A percentile compares a stretch with the other conserved stretches of the same genome.
phyloP scores from a whole-genome alignment of 345 rosid genomes.

The Raphanus raphanistrum region DNA sequence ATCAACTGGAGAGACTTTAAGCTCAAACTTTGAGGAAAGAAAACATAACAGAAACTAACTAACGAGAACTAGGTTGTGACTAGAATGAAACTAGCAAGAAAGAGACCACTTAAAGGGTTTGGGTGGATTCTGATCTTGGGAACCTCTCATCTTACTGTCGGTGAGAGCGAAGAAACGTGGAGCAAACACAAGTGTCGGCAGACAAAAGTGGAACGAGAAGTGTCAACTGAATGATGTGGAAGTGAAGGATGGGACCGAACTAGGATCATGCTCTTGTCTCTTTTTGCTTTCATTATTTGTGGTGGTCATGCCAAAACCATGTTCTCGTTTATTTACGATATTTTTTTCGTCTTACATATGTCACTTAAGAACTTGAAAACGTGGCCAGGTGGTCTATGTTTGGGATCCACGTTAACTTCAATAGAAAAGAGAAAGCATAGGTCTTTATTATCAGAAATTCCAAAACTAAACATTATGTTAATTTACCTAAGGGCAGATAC shows the following conservation, averaged over 20 bases:
- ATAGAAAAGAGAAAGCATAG: background rate
- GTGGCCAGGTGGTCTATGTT: background rate
- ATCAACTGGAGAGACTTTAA: background rate
- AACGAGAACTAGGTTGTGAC: conserved; percentile 23
- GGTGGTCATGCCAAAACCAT: conserved; percentile 3
- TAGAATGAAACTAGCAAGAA: background rate
- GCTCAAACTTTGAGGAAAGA: conserved; percentile 6
- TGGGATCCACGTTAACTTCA: background rate
- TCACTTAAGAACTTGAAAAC: background rate
- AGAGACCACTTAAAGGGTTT: background rate
- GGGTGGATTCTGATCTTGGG: background rate
- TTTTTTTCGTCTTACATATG: background rate
- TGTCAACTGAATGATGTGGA: conserved; percentile 29
- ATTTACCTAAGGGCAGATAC: conserved; percentile 37
- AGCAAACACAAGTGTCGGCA: conserved; percentile 33
- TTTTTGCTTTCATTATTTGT: conserved; percentile 11
- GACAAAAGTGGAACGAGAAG: conserved; percentile 23
- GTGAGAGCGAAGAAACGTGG: conserved; percentile 33
- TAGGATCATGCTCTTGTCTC: conserved; percentile 31
- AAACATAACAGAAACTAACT: conserved; percentile 13
- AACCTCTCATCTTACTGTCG: conserved; percentile 26
- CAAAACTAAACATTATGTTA: background rate
- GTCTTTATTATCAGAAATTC: background rate
- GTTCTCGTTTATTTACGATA: background rate
- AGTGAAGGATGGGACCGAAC: conserved; percentile 33